Conservation (phyloP, 768 basidiomycete genomes). For the Termitomyces sp. region DNA sequence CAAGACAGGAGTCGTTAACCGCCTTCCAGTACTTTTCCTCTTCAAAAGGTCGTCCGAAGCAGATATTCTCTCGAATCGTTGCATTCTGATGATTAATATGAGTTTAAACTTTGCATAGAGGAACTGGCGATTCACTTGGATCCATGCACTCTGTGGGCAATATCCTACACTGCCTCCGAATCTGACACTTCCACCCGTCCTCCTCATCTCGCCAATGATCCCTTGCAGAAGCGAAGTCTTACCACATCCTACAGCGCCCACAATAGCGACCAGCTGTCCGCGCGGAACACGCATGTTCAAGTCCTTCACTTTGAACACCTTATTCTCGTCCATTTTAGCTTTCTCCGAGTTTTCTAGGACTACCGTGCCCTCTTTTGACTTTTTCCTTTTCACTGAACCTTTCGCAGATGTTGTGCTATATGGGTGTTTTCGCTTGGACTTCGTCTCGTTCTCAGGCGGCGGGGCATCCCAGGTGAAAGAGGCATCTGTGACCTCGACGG, state of each 20-base stretch:
- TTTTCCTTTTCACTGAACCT: constrained; percentile 16
- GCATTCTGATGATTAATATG: constrained; percentile 45
- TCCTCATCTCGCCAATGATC: constrained; percentile 79
- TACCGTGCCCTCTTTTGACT: constrained; percentile 24
- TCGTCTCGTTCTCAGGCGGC: constrained; percentile 33
- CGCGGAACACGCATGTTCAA: constrained; percentile 65
- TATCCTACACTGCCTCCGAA: constrained; percentile 79
- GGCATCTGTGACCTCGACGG: constrained; percentile 61
- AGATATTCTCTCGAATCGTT: constrained; percentile 84
- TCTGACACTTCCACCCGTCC: constrained; percentile 53
- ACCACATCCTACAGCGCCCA: constrained; percentile 74
- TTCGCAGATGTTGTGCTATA: neutral
- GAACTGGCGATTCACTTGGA: constrained; percentile 44
- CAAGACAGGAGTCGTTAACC: constrained; percentile 70
- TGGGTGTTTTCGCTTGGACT: constrained; percentile 24
- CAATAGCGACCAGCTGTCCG: constrained; percentile 79
- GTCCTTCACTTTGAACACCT: constrained; percentile 57
- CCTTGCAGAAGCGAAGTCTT: constrained; percentile 71
- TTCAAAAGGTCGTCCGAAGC: constrained; percentile 81
- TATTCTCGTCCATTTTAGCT: constrained; percentile 28
- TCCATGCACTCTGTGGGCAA: constrained; percentile 88
- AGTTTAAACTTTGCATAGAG: constrained; percentile 1
- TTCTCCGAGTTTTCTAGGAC: constrained; percentile 12
- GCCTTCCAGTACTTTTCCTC: constrained; percentile 80
- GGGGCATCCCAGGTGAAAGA: constrained; percentile 87